Conservation (phyloP, 208 protist genomes). For the Leishmania major region DNA sequence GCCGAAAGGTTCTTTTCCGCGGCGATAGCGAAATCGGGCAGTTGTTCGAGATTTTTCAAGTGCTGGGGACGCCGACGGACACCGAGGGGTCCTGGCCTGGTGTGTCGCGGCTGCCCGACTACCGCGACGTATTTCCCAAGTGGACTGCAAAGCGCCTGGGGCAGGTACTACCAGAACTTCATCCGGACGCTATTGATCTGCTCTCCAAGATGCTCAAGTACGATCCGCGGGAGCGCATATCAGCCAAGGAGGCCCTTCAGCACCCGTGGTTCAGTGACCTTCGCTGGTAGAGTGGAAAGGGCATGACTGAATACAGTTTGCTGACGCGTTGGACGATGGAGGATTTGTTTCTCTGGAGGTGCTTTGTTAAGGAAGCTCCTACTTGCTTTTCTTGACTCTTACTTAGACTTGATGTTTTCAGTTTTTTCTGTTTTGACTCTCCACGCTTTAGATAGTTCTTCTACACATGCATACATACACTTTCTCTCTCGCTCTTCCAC, state of each 20-base stretch:
- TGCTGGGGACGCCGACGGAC: slow-evolving; percentile 96
- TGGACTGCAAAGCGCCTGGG: slow-evolving; percentile 83
- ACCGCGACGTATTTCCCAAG: slow-evolving; percentile 95
- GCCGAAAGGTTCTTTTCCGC: slow-evolving; percentile 96
- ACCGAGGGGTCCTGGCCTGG: slow-evolving; percentile 96
- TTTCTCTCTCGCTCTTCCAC: slow-evolving; percentile 2
- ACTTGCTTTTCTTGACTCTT: slow-evolving; percentile 15
- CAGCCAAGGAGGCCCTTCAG: slow-evolving; percentile 88
- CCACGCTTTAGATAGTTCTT: slow-evolving; percentile 8
- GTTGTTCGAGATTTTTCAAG: slow-evolving; percentile 98
- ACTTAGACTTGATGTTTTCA: slow-evolving; percentile 7
- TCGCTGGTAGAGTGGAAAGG: slow-evolving; percentile 33
- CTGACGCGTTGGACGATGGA: neutral
- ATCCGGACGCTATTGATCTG: slow-evolving; percentile 83
- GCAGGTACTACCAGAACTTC: slow-evolving; percentile 74
- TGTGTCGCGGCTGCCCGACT: slow-evolving; percentile 97
- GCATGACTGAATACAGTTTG: neutral
- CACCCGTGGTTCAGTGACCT: slow-evolving; percentile 92
- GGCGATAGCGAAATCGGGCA: slow-evolving; percentile 98
- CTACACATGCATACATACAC: slow-evolving; percentile 2
- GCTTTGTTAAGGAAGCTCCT: neutral
- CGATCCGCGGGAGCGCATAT: slow-evolving; percentile 88
- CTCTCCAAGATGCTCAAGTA: slow-evolving; percentile 91
- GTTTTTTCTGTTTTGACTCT: neutral
- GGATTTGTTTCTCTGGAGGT: neutral